Conservation (phyloP, 2,329 filamentous ascomycete genomes). For the Sporothrix sp. region DNA sequence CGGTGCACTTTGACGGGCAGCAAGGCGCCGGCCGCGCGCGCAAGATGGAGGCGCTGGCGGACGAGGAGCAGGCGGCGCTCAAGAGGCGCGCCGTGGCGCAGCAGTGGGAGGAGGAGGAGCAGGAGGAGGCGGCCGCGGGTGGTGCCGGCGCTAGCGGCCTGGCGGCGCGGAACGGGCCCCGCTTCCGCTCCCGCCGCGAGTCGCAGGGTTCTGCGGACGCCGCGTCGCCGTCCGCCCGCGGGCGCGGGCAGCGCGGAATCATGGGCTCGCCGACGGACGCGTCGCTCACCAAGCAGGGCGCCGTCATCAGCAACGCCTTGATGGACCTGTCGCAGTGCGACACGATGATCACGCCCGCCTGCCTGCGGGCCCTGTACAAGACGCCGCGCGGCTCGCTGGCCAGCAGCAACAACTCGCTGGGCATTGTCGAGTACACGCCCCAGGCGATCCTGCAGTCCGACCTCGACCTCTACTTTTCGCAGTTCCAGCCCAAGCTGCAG, state of each 20-base stretch:
- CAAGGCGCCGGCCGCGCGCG: conserved; percentile 21
- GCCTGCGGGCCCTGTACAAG: conserved; percentile 40
- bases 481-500: conserved; percentile 32
- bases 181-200: not conserved
- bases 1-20: conserved; percentile 29
- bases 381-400: conserved; percentile 31
- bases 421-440: conserved; percentile 45
- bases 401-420: conserved; percentile 36
- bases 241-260: conserved; percentile 20
- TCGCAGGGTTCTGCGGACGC: too few species aligned
- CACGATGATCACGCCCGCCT: conserved; percentile 46
- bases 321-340: conserved; percentile 35
- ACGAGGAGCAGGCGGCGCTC: conserved; percentile 20
- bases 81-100: conserved; percentile 18
- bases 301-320: conserved; percentile 23
- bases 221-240: too few species aligned
- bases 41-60: conserved; percentile 19
- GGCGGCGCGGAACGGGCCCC: not conserved
- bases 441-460: conserved; percentile 44
- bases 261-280: conserved; percentile 21
- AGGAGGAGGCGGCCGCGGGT: not conserved
- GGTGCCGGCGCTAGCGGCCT: not conserved
- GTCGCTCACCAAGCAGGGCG: conserved; percentile 25
- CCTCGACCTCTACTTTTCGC: conserved; percentile 38
- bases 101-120: not conserved